These are phyloP conservation scores for Verticillium nonalfalfae DNA, from an alignment of 2,329 filamentous ascomycete species.

Conservation along the genomic window DNA sequence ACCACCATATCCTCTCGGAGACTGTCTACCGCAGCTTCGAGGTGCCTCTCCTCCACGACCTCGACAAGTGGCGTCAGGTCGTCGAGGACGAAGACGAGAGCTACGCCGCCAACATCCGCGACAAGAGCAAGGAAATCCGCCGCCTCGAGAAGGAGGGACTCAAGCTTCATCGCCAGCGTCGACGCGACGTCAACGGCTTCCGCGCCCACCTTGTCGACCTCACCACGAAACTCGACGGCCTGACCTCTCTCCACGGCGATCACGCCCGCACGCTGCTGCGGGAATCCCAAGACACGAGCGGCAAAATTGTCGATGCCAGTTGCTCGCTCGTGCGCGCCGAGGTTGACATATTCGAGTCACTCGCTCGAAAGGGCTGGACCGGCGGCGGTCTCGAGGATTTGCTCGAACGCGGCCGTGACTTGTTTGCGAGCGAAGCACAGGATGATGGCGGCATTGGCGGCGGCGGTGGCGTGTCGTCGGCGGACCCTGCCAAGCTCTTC, in stretches of 20 bases:
- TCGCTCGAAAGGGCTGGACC: slow-evolving; percentile 62
- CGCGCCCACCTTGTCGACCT: slow-evolving; percentile 57
- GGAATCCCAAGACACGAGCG: slow-evolving; percentile 60
- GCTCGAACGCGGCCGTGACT: slow-evolving; percentile 55
- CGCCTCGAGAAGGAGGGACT: slow-evolving; percentile 59
- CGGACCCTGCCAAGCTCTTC: slow-evolving; percentile 45
- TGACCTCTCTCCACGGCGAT: slow-evolving; percentile 53
- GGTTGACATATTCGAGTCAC: slow-evolving; percentile 62
- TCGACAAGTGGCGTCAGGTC: slow-evolving; percentile 57
- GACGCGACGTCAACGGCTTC: slow-evolving; percentile 56
- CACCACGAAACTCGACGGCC: slow-evolving; percentile 54
- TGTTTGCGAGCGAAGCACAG: slow-evolving; percentile 38
- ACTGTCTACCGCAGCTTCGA: slow-evolving; percentile 64
- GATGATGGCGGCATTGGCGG: slow-evolving; percentile 23
- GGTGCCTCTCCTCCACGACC: slow-evolving; percentile 62
- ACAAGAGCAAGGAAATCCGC: slow-evolving; percentile 54
- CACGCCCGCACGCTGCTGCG: slow-evolving; percentile 54
- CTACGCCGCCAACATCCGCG: slow-evolving; percentile 49
- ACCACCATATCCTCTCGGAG: slow-evolving; percentile 64
- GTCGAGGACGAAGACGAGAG: slow-evolving; percentile 59
- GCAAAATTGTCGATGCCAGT: slow-evolving; percentile 55
- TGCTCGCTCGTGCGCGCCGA: slow-evolving; percentile 62
- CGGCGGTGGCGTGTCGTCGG: slow-evolving; percentile 21
- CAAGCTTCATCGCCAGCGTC: slow-evolving; percentile 53
- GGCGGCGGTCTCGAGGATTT: slow-evolving; percentile 62